Evolutionary conservation across 768 basidiomycete genomes (phyloP).

Genomic region (Rubroboletus pulcherrimus): DNA sequence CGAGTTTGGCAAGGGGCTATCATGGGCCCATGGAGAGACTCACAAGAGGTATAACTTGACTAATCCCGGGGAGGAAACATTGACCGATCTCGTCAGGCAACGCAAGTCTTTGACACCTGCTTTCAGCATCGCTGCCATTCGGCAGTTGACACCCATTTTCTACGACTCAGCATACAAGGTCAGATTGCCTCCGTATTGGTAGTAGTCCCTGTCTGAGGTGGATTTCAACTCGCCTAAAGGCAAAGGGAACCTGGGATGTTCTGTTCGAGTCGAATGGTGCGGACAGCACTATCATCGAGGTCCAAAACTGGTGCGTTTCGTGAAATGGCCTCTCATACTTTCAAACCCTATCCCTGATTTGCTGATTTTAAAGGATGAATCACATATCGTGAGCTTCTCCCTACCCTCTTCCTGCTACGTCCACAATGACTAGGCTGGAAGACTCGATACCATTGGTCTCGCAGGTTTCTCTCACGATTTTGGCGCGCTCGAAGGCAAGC

Average conservation of each 20-base stretch:
- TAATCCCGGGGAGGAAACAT: background rate
- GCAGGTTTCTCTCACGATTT: constrained; percentile 40
- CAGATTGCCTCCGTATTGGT: background rate
- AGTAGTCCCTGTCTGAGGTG: background rate
- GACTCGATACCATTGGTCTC: background rate
- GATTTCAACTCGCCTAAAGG: constrained; percentile 10
- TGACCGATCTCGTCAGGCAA: background rate
- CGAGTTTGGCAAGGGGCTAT: constrained; percentile 43
- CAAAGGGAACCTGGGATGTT: constrained; percentile 30
- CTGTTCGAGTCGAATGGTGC: constrained; percentile 10
- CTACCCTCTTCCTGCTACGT: background rate
- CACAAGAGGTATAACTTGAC: background rate
- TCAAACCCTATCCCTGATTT: background rate
- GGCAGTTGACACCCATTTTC: constrained; percentile 34
- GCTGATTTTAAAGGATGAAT: background rate
- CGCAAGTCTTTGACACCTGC: background rate
- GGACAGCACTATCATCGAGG: constrained; percentile 30
- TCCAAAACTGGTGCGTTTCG: constrained; percentile 30
- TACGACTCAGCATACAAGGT: constrained; percentile 33
- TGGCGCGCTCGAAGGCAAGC: constrained; percentile 46
- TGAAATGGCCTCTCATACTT: background rate
- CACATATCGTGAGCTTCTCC: background rate
- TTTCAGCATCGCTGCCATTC: constrained; percentile 32
- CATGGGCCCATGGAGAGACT: background rate
- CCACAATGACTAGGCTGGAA: background rate